phyloP scores from a whole-genome alignment of 169 alveolate genomes.

The Eimeria maxima region DNA sequence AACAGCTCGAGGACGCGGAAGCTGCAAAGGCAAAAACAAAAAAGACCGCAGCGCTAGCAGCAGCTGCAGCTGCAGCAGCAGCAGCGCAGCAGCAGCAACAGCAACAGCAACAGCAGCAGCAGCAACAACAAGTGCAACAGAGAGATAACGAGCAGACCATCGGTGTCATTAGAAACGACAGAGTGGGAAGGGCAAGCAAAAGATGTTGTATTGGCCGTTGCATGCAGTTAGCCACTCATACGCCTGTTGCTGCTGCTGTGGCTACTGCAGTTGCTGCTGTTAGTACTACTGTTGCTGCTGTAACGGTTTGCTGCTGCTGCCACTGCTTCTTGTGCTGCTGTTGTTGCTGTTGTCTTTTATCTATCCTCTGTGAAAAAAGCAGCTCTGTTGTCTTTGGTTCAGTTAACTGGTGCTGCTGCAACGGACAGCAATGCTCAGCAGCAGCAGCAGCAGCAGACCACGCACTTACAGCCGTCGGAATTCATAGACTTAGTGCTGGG shows the following conservation, averaged over 20 bases:
- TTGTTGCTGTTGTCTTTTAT: neutral
- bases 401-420: neutral
- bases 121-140: neutral
- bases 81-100: neutral
- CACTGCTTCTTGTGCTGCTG: neutral
- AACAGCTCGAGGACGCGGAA: constrained; percentile 24
- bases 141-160: neutral
- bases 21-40: neutral
- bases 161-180: neutral
- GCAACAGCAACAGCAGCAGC: too few relatives aligned
- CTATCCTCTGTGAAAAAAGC: neutral
- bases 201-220: neutral
- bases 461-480: constrained; percentile 2
- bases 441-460: neutral
- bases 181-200: constrained; percentile 16
- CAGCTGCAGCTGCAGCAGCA: constrained; percentile 14
- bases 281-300: neutral
- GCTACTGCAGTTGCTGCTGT: neutral
- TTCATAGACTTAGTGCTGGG: constrained; percentile 52
- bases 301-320: neutral
- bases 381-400: neutral
- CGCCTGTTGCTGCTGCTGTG: neutral
- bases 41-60: neutral
- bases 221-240: neutral
- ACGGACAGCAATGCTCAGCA: neutral